Evolutionary conservation across 2,329 filamentous ascomycete species (phyloP).

Genomic region (Phaeomoniella chlamydospora): DNA sequence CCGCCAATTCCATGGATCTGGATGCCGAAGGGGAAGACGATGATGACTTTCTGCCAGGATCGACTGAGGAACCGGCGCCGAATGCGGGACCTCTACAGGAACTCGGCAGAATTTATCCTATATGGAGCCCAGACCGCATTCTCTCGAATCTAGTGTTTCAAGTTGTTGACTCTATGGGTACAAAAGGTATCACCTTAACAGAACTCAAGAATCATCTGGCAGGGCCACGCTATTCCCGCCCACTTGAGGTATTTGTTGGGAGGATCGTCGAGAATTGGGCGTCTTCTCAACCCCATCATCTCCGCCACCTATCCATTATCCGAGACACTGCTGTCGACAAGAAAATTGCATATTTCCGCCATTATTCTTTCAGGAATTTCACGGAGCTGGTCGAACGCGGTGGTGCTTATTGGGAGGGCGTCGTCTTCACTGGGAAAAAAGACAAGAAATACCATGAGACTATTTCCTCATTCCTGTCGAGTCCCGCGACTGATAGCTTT

Average conservation of each 20-base stretch:
- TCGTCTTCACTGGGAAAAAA: constrained; percentile 21
- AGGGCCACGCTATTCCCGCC: constrained; percentile 29
- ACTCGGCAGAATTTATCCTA: constrained; percentile 26
- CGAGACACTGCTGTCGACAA: constrained; percentile 35
- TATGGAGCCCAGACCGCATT: constrained; percentile 39
- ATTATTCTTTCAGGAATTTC: constrained; percentile 39
- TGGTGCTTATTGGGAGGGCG: constrained; percentile 38
- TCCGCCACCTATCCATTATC: constrained; percentile 41
- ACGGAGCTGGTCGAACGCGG: constrained; percentile 35
- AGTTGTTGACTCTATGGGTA: constrained; percentile 18
- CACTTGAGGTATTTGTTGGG: constrained; percentile 36
- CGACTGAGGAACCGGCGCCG: constrained; percentile 5
- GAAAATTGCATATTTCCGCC: constrained; percentile 36
- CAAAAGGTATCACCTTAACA: not conserved
- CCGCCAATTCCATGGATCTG: constrained; percentile 1
- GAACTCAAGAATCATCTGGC: not conserved
- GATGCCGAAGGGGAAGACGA: constrained; percentile 17
- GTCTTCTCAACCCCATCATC: constrained; percentile 40
- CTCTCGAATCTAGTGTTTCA: constrained; percentile 39
- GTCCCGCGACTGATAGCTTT: constrained; percentile 26
- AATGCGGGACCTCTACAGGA: constrained; percentile 11
- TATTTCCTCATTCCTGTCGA: constrained; percentile 15
- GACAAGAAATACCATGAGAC: constrained; percentile 12
- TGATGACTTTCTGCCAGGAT: constrained; percentile 8
- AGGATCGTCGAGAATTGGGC: constrained; percentile 43